Percentiles rank a stretch among this genome's conserved stretches.
phyloP scores from a whole-genome alignment of 495 filamentous ascomycete genomes.

The Trichoderma erinaceum region DNA sequence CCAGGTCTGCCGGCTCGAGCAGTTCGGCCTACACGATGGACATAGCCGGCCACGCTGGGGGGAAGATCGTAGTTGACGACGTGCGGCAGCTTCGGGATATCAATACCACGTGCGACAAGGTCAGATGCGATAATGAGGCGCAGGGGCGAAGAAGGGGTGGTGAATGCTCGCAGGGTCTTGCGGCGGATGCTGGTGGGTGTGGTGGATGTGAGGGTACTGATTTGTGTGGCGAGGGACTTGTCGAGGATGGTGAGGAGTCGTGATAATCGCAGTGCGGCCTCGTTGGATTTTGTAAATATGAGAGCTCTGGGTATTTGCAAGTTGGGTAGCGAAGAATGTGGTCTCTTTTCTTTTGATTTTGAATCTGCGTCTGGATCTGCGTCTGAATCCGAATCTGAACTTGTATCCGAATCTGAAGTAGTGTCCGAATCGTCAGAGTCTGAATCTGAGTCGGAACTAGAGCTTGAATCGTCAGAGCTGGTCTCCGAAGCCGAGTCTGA shows the following conservation, averaged over 20 bases:
- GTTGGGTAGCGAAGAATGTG: not conserved
- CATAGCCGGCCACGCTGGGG: constrained; percentile 68
- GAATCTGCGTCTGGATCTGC: constrained; percentile 18
- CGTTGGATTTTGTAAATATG: constrained; percentile 85
- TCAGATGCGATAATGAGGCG: constrained; percentile 83
- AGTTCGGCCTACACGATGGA: constrained; percentile 89
- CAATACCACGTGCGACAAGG: constrained; percentile 87
- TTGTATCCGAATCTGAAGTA: constrained; percentile 18
- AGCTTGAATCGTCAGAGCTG: constrained; percentile 25
- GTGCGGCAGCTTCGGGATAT: constrained; percentile 69
- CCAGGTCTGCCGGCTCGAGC: constrained; percentile 75
- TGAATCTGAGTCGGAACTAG: constrained; percentile 27
- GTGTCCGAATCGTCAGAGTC: constrained; percentile 24
- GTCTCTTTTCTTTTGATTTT: not conserved
- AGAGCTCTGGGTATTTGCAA: constrained; percentile 44
- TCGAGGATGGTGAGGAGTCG: constrained; percentile 66
- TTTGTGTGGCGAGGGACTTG: constrained; percentile 48
- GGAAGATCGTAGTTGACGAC: constrained; percentile 96
- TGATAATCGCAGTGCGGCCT: constrained; percentile 71
- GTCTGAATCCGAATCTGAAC: constrained; percentile 20
- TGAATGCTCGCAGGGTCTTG: constrained; percentile 55
- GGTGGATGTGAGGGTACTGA: constrained; percentile 70
- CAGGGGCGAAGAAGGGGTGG: constrained; percentile 45
- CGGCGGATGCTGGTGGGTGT: constrained; percentile 58
- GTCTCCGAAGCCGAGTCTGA: constrained; percentile 20